Evolutionary conservation across 1,284 basidiomycete genomes (phyloP), one percentile per base, ranked within the genome.

Genomic region (Phenoliferia sp.): DNA sequence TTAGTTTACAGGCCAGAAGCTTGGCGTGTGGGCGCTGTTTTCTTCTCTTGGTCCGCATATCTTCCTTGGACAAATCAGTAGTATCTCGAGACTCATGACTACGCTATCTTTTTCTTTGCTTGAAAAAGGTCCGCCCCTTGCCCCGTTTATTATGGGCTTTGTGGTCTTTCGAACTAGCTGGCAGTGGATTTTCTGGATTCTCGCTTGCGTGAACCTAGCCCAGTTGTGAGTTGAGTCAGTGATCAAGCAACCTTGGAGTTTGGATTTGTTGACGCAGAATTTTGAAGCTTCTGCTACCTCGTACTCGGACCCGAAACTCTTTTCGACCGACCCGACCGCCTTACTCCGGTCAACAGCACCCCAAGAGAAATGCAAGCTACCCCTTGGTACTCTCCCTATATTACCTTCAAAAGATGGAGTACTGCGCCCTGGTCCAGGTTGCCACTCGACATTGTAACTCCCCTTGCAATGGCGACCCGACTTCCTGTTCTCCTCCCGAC

Each of bases 11-110:
- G n/a, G n/a, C n/a, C n/a, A n/a, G 12, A 61, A 63, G 31, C 36
- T 64, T 29, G 69, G 71, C 26, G 32, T 72, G 6, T 72, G 71
- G 71, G 69, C 71, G 4, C 57, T 70, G 0, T 22, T 72, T 3
- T 62, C 60, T n/a, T 50, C 63, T 4, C 59, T 68, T 2, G 66
- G 68, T 16, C 50, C 63, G 1, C 55, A 5, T 29, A 19, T 31
- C 19, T 26, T n/a, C 6, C 28, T 6, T 5, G 16, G 6, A 15
- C 29, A 56, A 16, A 31, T 3, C 17, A 10, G 29, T 17, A 5
- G 33, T n/a, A 15, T 56, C 33, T n/a, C n/a, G 15, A 9, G 9
- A 26, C 52, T 26, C 52, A 54, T 28, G 52, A 44, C 22, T n/a
- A n/a, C n/a, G n/a, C n/a, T n/a, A n/a, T n/a, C n/a, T n/a, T n/a